Percentiles rank a stretch among this genome's conserved stretches.
These are phyloP conservation scores for Fusarium continuum DNA, from an alignment of 2,329 filamentous ascomycete species.

Conservation along the genomic window DNA sequence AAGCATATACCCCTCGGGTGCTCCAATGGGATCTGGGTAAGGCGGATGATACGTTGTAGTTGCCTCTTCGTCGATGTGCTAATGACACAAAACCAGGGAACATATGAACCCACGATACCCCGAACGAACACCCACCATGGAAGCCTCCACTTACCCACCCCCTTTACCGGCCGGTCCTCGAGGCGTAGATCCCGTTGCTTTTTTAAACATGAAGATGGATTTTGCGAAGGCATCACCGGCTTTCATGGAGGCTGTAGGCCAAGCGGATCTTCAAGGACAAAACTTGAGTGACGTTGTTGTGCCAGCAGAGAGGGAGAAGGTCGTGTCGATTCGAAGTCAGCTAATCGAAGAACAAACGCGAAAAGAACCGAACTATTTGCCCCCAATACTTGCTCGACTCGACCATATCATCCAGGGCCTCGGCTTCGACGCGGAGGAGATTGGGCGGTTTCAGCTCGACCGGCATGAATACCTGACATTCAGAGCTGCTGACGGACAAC, in stretches of 20 bases:
- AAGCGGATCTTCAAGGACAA: conserved; percentile 56
- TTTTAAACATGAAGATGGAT: conserved; percentile 66
- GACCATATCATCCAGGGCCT: conserved; percentile 64
- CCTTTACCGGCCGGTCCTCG: conserved; percentile 54
- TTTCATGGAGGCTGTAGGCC: conserved; percentile 65
- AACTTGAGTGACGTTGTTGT: conserved; percentile 65
- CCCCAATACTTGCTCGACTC: conserved; percentile 68
- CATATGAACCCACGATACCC: conserved; percentile 59
- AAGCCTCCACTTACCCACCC: conserved; percentile 59
- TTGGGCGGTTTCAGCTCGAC: conserved; percentile 62
- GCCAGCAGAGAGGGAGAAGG: conserved; percentile 61
- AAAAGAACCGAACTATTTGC: conserved; percentile 69
- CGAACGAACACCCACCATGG: conserved; percentile 59
- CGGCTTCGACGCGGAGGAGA: conserved; percentile 62
- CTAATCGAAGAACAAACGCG: conserved; percentile 66
- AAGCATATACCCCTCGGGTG: conserved; percentile 60
- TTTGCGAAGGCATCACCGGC: conserved; percentile 64
- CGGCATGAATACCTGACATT: conserved; percentile 66
- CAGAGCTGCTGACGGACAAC: conserved; percentile 60
- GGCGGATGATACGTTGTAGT: conserved; percentile 57
- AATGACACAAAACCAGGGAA: conserved; percentile 61
- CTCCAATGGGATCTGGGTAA: conserved; percentile 55
- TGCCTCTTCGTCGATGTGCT: conserved; percentile 61
- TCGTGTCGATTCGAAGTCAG: conserved; percentile 59
- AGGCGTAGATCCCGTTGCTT: conserved; percentile 63